Conservation (phyloP, 495 filamentous ascomycete species). For the Penicillium egyptiacum region DNA sequence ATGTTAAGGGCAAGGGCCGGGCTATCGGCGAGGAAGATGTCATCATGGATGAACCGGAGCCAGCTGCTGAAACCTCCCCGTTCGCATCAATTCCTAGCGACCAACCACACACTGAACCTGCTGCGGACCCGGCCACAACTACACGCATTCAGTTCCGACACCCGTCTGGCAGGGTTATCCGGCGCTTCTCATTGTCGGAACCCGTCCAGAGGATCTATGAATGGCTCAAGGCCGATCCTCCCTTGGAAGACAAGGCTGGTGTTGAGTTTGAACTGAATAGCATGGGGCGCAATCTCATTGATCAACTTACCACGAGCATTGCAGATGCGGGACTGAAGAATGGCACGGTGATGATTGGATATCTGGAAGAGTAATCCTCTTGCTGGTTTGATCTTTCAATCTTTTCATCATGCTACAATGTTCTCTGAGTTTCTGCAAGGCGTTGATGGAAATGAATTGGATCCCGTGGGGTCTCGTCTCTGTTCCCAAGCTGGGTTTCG, state of each 20-base stretch:
- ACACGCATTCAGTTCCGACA: constrained; percentile 92
- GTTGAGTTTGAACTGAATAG: constrained; percentile 81
- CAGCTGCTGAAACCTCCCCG: constrained; percentile 37
- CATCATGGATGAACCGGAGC: constrained; percentile 31
- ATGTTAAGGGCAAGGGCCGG: constrained; percentile 66
- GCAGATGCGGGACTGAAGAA: constrained; percentile 84
- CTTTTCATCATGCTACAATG: neutral
- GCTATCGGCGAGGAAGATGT: constrained; percentile 44
- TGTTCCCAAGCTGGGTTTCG: neutral
- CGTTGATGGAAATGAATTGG: constrained; percentile 15
- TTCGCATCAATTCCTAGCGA: constrained; percentile 69
- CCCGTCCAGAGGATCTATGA: constrained; percentile 83
- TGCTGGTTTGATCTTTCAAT: neutral
- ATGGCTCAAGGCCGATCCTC: constrained; percentile 85
- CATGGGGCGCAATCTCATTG: constrained; percentile 79
- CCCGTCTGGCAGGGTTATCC: constrained; percentile 75
- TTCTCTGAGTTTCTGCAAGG: constrained; percentile 15
- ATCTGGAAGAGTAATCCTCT: constrained; percentile 59
- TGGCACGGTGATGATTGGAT: constrained; percentile 91
- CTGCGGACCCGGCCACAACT: constrained; percentile 61
- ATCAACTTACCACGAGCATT: constrained; percentile 67
- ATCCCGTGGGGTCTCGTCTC: constrained; percentile 7
- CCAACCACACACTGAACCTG: constrained; percentile 76
- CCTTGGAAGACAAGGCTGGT: constrained; percentile 70
- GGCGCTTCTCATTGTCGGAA: constrained; percentile 78